Conservation (phyloP, 208 protist genomes). For the Tritrichomonas foetus region DNA sequence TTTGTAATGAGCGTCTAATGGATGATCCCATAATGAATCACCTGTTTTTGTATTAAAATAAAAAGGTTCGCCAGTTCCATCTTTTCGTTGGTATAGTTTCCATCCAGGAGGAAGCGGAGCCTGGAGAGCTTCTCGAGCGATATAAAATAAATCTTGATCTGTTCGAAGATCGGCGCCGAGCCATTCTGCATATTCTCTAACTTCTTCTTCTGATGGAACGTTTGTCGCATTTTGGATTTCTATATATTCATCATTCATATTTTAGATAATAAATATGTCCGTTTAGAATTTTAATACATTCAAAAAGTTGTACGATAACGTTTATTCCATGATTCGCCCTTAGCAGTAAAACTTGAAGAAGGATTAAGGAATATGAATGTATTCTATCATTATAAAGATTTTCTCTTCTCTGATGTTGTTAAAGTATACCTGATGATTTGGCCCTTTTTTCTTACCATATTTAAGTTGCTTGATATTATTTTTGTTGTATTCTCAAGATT, state of each 20-base stretch:
- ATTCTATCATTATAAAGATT: too few species aligned
- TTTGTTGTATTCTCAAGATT: too few species aligned
- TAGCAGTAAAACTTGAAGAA: too few species aligned
- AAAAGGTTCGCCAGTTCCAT: conserved; percentile 18
- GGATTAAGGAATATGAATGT: too few species aligned
- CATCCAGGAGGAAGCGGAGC: neutral
- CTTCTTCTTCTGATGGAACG: neutral
- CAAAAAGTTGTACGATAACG: too few species aligned
- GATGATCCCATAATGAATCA: conserved; percentile 40
- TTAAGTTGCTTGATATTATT: too few species aligned
- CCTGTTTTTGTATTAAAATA: conserved; percentile 25
- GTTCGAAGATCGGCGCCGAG: neutral
- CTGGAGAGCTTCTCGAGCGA: neutral
- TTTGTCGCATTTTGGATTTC: neutral
- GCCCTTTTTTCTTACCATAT: too few species aligned
- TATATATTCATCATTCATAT: neutral
- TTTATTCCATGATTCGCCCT: too few species aligned
- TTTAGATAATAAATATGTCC: too few species aligned
- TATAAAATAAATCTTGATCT: conserved; percentile 15
- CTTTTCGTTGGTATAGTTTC: conserved; percentile 27
- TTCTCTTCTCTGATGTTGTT: too few species aligned
- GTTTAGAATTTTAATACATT: too few species aligned
- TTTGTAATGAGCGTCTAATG: neutral
- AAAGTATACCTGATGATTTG: too few species aligned
- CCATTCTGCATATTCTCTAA: neutral